Conservation (phyloP, 139 green algal species). For the Chlamydomonas applanata region DNA sequence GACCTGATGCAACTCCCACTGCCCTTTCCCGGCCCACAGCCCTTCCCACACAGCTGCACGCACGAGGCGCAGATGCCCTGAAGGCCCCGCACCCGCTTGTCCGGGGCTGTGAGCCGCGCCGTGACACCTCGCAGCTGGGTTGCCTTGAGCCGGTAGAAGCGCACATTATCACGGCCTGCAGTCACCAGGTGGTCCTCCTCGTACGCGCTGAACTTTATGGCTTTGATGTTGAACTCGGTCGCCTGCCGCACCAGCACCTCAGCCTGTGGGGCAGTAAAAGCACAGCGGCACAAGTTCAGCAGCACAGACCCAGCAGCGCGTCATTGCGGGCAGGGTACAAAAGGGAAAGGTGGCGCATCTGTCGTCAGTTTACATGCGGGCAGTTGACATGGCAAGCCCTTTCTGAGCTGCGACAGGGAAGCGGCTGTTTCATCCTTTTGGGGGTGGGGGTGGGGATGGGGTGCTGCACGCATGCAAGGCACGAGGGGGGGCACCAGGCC, state of each 20-base stretch:
- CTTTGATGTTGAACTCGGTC: constrained; percentile 72
- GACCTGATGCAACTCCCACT: too few relatives aligned
- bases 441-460: too few relatives aligned
- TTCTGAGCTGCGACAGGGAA: not conserved
- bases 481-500: too few relatives aligned
- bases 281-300: not conserved
- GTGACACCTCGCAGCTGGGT: constrained; percentile 64
- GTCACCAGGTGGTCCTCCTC: constrained; percentile 71
- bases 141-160: constrained; percentile 71
- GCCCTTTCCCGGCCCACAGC: too few relatives aligned
- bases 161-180: constrained; percentile 67
- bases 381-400: not conserved
- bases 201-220: constrained; percentile 59
- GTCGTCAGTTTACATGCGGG: too few relatives aligned
- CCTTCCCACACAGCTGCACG: too few relatives aligned
- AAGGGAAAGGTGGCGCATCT: not conserved
- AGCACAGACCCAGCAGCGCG: not conserved
- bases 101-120: constrained; percentile 35
- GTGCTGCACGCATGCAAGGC: too few relatives aligned
- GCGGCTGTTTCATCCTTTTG: too few relatives aligned
- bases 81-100: constrained; percentile 24
- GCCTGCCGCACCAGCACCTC: constrained; percentile 44
- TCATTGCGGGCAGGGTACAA: not conserved
- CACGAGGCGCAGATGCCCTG: too few relatives aligned
- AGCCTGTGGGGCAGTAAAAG: constrained; percentile 13